Percentiles rank a stretch among this genome's conserved stretches.
Evolutionary conservation across 768 basidiomycete genomes (phyloP).

Genomic region (Antrodiella citrinella): DNA sequence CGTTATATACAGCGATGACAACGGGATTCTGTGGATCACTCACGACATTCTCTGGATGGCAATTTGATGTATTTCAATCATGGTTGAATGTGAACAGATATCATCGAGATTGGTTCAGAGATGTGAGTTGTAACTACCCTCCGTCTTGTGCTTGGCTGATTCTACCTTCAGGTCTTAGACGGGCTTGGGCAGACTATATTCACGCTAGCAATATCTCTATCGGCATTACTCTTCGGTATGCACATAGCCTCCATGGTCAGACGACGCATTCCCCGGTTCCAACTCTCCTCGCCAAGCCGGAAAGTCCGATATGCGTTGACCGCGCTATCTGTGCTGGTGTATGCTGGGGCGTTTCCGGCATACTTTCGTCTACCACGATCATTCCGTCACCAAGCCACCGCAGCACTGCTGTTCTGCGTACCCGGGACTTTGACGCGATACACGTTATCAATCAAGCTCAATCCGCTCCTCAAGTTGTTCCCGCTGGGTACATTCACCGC

Average conservation of each 20-base stretch:
- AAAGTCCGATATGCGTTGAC: constrained; percentile 43
- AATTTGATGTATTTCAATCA: constrained; percentile 76
- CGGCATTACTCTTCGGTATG: constrained; percentile 69
- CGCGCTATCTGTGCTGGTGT: constrained; percentile 51
- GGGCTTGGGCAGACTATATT: constrained; percentile 75
- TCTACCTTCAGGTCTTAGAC: constrained; percentile 63
- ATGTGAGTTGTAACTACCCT: constrained; percentile 40
- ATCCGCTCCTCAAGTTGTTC: constrained; percentile 50
- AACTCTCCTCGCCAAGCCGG: constrained; percentile 32
- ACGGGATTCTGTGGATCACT: constrained; percentile 95
- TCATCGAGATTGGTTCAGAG: constrained; percentile 55
- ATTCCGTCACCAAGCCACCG: constrained; percentile 75
- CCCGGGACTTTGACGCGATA: constrained; percentile 87
- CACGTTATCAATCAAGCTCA: constrained; percentile 63
- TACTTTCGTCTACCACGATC: constrained; percentile 65
- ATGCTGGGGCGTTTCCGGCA: constrained; percentile 67
- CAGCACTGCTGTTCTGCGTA: constrained; percentile 83
- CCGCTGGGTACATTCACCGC: constrained; percentile 76
- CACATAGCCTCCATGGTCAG: constrained; percentile 41
- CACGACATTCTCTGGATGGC: constrained; percentile 97
- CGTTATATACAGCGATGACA: constrained; percentile 80
- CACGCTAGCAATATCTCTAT: constrained; percentile 70
- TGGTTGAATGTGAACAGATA: constrained; percentile 65
- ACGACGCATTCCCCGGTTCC: constrained; percentile 30
- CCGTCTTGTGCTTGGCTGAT: constrained; percentile 1